Evolutionary conservation across 306 rosid species (phyloP).

Genomic region (Boehmeria nivea): DNA sequence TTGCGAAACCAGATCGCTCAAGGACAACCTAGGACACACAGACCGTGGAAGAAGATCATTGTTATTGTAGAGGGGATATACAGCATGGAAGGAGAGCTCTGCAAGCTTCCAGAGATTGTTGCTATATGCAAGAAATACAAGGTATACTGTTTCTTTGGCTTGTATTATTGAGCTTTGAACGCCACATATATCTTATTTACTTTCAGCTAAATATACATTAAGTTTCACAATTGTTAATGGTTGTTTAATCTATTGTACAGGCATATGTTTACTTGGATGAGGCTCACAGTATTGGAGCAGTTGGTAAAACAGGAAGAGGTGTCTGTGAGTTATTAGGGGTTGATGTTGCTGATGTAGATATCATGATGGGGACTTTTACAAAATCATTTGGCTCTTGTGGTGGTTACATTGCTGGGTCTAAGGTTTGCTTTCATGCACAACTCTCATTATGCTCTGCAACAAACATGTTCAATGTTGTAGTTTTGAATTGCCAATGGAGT

Average conservation of each 20-base stretch:
- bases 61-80: slow-evolving; percentile 92
- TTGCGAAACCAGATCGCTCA: slow-evolving; percentile 85
- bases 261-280: slow-evolving; percentile 73
- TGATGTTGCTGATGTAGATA: slow-evolving; percentile 71
- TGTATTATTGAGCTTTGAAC: background rate
- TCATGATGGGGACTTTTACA: slow-evolving; percentile 97
- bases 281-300: slow-evolving; percentile 93
- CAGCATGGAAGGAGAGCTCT: slow-evolving; percentile 95
- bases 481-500: no score
- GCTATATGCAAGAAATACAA: slow-evolving; percentile 79
- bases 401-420: slow-evolving; percentile 87
- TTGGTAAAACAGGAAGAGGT: slow-evolving; percentile 68
- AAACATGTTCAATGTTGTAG: background rate
- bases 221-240: background rate
- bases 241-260: no score
- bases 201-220: background rate
- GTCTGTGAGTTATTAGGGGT: slow-evolving; percentile 83
- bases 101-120: slow-evolving; percentile 85
- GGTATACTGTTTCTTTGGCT: slow-evolving; percentile 18
- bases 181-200: background rate
- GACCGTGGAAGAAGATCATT: slow-evolving; percentile 91
- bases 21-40: slow-evolving; percentile 85
- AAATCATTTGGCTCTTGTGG: slow-evolving; percentile 94
- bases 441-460: background rate
- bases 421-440: slow-evolving; percentile 35